Percentiles rank a stretch among this genome's conserved stretches.
phyloP scores from a whole-genome alignment of 768 basidiomycete genomes.

The Panaeolus cyanescens region DNA sequence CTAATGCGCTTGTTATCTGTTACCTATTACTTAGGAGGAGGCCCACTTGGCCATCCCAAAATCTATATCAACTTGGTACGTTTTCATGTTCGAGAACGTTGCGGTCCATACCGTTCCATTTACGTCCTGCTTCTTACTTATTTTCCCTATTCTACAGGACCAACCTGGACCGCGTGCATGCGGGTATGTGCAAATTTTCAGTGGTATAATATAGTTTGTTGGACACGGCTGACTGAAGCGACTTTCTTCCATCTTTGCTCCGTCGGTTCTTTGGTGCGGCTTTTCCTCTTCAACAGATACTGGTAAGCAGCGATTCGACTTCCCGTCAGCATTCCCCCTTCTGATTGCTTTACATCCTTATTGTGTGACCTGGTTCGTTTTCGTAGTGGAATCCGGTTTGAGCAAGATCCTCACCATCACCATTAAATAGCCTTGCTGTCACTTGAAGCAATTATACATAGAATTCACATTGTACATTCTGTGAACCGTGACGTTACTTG shows the following conservation, averaged over 20 bases:
- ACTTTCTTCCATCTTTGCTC: constrained; percentile 2
- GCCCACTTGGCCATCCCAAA: constrained; percentile 95
- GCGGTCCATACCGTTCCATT: constrained; percentile 2
- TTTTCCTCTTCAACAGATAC: constrained; percentile 33
- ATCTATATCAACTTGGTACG: constrained; percentile 93
- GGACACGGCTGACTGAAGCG: constrained; percentile 13
- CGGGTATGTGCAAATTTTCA: constrained; percentile 62
- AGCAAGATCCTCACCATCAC: constrained; percentile 83
- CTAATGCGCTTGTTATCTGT: constrained; percentile 5
- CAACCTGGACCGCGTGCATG: constrained; percentile 85
- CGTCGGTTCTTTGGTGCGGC: not conserved
- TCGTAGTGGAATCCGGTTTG: constrained; percentile 83
- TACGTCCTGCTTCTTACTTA: constrained; percentile 12
- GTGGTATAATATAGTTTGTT: constrained; percentile 8
- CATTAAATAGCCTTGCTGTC: constrained; percentile 42
- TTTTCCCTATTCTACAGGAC: constrained; percentile 53
- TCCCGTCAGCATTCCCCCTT: constrained; percentile 9
- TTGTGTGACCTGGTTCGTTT: constrained; percentile 15
- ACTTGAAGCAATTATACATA: constrained; percentile 14
- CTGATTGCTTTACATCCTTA: not conserved
- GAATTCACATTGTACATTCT: not conserved
- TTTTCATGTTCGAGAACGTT: constrained; percentile 9
- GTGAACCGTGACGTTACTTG: too few species aligned
- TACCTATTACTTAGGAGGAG: constrained; percentile 64
- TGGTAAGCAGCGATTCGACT: constrained; percentile 38